phyloP scores from a whole-genome alignment of 1,139 yeast species.

The Hanseniaspora sp. region DNA sequence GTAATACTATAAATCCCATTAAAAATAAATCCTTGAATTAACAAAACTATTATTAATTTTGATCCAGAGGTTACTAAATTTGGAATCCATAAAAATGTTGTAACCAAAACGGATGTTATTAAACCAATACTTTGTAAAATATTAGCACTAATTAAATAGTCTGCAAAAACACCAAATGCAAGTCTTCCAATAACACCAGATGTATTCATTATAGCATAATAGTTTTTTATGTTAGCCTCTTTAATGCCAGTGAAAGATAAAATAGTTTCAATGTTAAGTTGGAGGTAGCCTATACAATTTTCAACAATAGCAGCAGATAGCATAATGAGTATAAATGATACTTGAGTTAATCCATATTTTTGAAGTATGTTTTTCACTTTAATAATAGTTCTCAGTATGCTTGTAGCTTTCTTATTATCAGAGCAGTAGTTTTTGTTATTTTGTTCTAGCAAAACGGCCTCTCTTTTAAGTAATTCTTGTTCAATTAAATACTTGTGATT shows the following conservation, averaged over 20 bases:
- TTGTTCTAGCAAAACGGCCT: neutral
- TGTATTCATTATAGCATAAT: slow-evolving; percentile 40
- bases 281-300: slow-evolving; percentile 32
- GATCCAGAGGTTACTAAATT: slow-evolving; percentile 17
- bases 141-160: slow-evolving; percentile 43
- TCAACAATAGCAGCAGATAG: slow-evolving; percentile 42
- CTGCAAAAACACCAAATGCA: slow-evolving; percentile 44
- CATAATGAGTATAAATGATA: slow-evolving; percentile 28
- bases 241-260: neutral
- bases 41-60: neutral
- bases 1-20: neutral
- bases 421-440: neutral
- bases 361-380: neutral
- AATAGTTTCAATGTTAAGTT: neutral
- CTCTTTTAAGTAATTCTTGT: neutral
- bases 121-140: slow-evolving; percentile 36
- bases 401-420: neutral
- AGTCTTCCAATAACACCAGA: slow-evolving; percentile 51
- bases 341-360: neutral
- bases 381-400: too few species aligned
- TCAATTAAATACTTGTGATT: neutral
- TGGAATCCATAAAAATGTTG: slow-evolving; percentile 30
- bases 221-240: neutral
- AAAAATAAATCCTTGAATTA: slow-evolving; percentile 3
- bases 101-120: slow-evolving; percentile 28